A percentile compares a stretch with the other conserved stretches of the same genome.
Evolutionary conservation across 306 rosid genomes (phyloP).

Genomic region (Quercus gilva): DNA sequence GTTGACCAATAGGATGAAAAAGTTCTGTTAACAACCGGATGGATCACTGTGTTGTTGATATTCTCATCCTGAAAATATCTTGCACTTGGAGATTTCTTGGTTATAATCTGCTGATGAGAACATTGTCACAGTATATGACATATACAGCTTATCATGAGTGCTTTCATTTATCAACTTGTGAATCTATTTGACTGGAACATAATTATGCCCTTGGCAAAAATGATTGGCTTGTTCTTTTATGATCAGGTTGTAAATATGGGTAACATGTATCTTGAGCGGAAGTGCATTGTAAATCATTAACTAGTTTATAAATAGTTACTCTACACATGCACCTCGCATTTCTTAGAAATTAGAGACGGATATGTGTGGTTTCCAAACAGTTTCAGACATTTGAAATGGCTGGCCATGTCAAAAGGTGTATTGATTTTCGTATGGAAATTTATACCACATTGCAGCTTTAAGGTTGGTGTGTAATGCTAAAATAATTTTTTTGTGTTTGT

Average conservation of each 20-base stretch:
- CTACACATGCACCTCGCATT: background rate
- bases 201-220: background rate
- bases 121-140: background rate
- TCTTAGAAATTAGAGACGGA: background rate
- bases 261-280: background rate
- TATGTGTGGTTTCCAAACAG: background rate
- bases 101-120: background rate
- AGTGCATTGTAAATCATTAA: background rate
- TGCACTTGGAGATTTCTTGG: background rate
- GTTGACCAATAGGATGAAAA: background rate
- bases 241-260: background rate
- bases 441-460: constrained; percentile 41
- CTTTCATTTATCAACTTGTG: background rate
- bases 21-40: background rate
- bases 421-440: background rate
- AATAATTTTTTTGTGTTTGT: background rate
- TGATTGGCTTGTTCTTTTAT: background rate
- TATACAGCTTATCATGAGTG: background rate
- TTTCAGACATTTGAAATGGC: background rate
- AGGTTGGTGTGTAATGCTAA: constrained; percentile 1
- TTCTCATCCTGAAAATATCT: background rate
- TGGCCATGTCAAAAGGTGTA: background rate
- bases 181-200: background rate
- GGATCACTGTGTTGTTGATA: background rate
- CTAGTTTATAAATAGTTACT: background rate